A percentile compares a stretch with the other conserved stretches of the same genome.
phyloP scores from a whole-genome alignment of 306 rosid genomes.

The Vigna angularis region DNA sequence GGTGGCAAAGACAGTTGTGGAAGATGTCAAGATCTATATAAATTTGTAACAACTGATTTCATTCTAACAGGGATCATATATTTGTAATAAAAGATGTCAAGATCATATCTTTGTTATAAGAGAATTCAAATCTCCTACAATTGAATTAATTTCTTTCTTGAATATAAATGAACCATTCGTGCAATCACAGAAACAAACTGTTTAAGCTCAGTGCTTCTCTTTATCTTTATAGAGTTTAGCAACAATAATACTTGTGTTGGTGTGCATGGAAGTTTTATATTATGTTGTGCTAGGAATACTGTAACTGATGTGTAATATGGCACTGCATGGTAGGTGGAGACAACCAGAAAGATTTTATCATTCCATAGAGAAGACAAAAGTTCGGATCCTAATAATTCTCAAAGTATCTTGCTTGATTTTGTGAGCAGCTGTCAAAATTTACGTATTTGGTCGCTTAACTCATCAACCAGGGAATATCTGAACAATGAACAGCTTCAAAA shows the following conservation, averaged over 20 bases:
- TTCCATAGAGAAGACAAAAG: slow-evolving; percentile 94
- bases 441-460: slow-evolving; percentile 96
- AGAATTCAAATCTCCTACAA: no score
- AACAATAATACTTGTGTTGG: slow-evolving; percentile 37
- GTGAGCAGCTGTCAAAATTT: slow-evolving; percentile 98
- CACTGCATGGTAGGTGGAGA: slow-evolving; percentile 75
- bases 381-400: slow-evolving; percentile 90
- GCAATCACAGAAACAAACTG: no score
- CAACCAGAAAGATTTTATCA: slow-evolving; percentile 88
- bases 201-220: no score
- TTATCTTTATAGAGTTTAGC: no score
- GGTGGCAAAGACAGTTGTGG: no score
- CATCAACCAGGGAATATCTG: slow-evolving; percentile 88
- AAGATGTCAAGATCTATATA: no score
- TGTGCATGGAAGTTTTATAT: slow-evolving; percentile 19
- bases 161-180: no score
- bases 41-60: no score
- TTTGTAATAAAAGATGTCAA: no score
- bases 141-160: no score
- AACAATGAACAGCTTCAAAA: slow-evolving; percentile 96
- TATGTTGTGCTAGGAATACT: slow-evolving; percentile 6
- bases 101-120: no score
- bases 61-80: no score
- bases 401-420: slow-evolving; percentile 88
- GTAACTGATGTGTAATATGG: slow-evolving; percentile 38